Percentiles rank a stretch among this genome's conserved stretches.
phyloP scores from a whole-genome alignment of 495 filamentous ascomycete genomes.

The Podospora conica region DNA sequence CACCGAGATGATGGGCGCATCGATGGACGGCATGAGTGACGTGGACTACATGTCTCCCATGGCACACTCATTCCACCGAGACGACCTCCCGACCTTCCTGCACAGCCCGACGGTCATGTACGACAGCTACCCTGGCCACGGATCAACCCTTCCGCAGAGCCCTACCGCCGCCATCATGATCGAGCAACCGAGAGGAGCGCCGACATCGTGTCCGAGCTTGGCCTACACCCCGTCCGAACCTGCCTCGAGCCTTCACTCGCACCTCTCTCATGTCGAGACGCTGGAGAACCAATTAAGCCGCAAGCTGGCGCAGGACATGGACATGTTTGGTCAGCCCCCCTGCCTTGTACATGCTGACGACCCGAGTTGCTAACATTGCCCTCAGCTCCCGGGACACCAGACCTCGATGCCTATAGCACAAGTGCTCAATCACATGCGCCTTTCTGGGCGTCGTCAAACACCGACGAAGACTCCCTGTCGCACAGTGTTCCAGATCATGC shows the following conservation, averaged over 20 bases:
- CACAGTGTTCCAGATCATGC: slow-evolving; percentile 27
- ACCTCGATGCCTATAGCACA: slow-evolving; percentile 42
- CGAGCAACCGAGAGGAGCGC: slow-evolving; percentile 38
- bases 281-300: slow-evolving; percentile 41
- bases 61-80: slow-evolving; percentile 43
- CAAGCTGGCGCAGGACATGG: slow-evolving; percentile 42
- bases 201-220: slow-evolving; percentile 47
- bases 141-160: slow-evolving; percentile 44
- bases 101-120: slow-evolving; percentile 49
- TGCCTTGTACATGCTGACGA: not conserved
- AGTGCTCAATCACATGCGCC: slow-evolving; percentile 38
- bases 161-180: slow-evolving; percentile 48
- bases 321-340: slow-evolving; percentile 36
- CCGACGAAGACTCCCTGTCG: slow-evolving; percentile 37
- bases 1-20: slow-evolving; percentile 41
- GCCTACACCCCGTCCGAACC: slow-evolving; percentile 44
- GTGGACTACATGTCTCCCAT: slow-evolving; percentile 51
- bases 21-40: slow-evolving; percentile 48
- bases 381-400: slow-evolving; percentile 34
- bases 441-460: slow-evolving; percentile 38
- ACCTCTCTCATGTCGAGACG: slow-evolving; percentile 34
- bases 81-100: slow-evolving; percentile 44
- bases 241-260: slow-evolving; percentile 42
- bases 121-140: slow-evolving; percentile 43
- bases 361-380: slow-evolving; percentile 4